Base-by-base conservation (phyloP, 176 grass and related monocot species). In the Musa beccarii region DNA sequence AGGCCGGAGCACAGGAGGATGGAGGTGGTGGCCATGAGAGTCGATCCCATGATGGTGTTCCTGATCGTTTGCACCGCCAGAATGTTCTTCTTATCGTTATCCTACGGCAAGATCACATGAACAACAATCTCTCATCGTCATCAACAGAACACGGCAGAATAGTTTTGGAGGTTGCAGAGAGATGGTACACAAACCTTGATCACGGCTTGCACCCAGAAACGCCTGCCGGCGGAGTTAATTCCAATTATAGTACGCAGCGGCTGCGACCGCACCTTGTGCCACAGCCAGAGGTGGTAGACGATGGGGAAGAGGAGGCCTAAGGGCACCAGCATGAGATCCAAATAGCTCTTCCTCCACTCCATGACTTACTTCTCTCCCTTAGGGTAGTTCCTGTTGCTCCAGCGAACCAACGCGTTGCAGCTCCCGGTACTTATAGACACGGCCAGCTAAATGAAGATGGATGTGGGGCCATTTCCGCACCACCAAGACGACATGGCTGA, bases 21-120 rank as follows among this genome's bases (percentile, higher is more conserved):
- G 11, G 92, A 83, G 28, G 89, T 96, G 24, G 92, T 91, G 0
- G 77, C 88, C 71, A 89, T 83, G 28, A 96, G 79, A 52, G 89
- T 96, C 1, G 88, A 96, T 0, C 79, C 92, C 92, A 96, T 96
- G 56, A 96, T 86, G 19, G 90, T 84, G 83, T 96, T 96, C 81
- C 92, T 67, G 26, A 96, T 15, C 73, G 92, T 90, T 64, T 96
- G 92, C 82, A 96, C 88, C 57, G 87, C 88, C 20, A 87, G 71
- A 52, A 91, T 71, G 70, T 79, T 80, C 73, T 89, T 91, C 84
- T 85, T 91, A 49, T 87, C 89, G 65, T 96, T 91, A 57, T 96
- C 84, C 89, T 90, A 53, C 71, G 69, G 5, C 4, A 16, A 5
- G 24, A 19, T 50, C n/a, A 64, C 11, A 22, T 22, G 10, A 22